A percentile compares a stretch with the other conserved stretches of the same genome.
phyloP scores from a whole-genome alignment of 306 rosid species.

The Trifolium dubium region DNA sequence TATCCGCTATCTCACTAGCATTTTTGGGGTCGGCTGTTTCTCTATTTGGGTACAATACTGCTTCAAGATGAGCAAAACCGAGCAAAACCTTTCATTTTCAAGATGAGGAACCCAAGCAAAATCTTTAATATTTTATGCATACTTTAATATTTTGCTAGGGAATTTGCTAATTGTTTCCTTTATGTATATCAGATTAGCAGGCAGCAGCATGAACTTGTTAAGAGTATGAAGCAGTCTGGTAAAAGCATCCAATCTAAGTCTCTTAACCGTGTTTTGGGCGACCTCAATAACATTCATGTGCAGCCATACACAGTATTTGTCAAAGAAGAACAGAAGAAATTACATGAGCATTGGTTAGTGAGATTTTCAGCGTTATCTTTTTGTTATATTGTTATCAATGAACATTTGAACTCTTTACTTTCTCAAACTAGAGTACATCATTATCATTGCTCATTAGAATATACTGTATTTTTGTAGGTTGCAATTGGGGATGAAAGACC shows the following conservation, averaged over 20 bases:
- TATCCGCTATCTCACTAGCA: too few relatives aligned
- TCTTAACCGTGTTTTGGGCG: constrained; percentile 85
- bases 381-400: constrained; percentile 10
- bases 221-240: constrained; percentile 88
- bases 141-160: background rate
- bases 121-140: background rate
- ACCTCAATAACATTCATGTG: constrained; percentile 67
- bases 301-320: constrained; percentile 83
- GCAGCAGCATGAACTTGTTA: constrained; percentile 87
- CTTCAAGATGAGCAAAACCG: too few relatives aligned
- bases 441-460: constrained; percentile 28
- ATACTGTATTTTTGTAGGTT: constrained; percentile 61
- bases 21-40: too few relatives aligned
- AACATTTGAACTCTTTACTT: constrained; percentile 1
- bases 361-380: constrained; percentile 18
- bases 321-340: constrained; percentile 85
- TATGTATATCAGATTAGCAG: constrained; percentile 76
- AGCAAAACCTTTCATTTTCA: too few relatives aligned
- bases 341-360: constrained; percentile 91
- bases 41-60: too few relatives aligned
- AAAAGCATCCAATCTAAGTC: constrained; percentile 77
- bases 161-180: constrained; percentile 45
- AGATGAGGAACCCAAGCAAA: constrained; percentile 6
- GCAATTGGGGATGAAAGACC: constrained; percentile 69
- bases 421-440: constrained; percentile 14